phyloP scores from a whole-genome alignment of 2,329 filamentous ascomycete species.

The Venturia nashicola region DNA sequence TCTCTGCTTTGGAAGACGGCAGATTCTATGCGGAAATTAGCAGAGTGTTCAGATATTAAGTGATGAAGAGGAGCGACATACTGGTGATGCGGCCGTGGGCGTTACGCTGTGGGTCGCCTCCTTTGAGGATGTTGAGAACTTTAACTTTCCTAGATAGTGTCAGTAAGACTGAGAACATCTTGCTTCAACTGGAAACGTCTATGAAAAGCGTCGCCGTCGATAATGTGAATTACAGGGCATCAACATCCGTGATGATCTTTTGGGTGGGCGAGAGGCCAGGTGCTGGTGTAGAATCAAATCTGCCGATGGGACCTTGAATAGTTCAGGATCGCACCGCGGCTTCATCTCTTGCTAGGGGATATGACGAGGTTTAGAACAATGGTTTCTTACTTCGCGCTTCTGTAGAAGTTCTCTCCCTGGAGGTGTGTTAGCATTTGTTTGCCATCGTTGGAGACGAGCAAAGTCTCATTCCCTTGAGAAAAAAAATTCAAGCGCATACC shows the following conservation, averaged over 20 bases:
- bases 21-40: background rate
- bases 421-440: background rate
- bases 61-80: background rate
- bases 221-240: background rate
- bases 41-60: background rate
- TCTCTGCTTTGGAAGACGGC: constrained; percentile 63
- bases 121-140: constrained; percentile 79
- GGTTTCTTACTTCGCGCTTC: constrained; percentile 63
- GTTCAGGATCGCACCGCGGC: background rate
- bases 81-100: constrained; percentile 42
- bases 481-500: background rate
- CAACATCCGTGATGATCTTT: background rate
- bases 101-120: constrained; percentile 72
- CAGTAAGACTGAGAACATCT: background rate
- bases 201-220: background rate
- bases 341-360: background rate
- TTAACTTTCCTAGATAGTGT: constrained; percentile 30
- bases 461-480: background rate
- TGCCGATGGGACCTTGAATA: background rate
- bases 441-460: background rate
- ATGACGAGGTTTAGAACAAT: background rate
- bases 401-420: constrained; percentile 91
- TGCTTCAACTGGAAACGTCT: background rate
- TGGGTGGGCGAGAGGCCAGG: background rate
- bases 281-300: background rate